Percentiles rank a stretch among this genome's conserved stretches.
Conservation (phyloP, 495 filamentous ascomycete species). For the Hyaloscypha hepaticicola region DNA sequence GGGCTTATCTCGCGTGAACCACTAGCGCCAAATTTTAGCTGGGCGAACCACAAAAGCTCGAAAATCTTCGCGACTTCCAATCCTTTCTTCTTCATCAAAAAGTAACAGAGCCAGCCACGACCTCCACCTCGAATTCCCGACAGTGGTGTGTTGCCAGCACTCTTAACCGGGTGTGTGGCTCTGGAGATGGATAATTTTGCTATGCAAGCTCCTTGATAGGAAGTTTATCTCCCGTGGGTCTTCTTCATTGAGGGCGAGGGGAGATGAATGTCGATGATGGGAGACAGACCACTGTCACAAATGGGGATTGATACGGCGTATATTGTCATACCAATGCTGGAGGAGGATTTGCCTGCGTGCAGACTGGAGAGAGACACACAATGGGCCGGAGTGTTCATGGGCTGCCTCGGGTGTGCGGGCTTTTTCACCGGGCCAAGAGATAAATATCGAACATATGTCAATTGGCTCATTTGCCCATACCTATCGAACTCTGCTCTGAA, state of each 20-base stretch:
- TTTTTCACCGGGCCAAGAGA: not conserved
- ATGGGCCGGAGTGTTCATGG: not conserved
- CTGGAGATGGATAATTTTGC: slow-evolving; percentile 40
- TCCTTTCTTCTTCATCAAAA: slow-evolving; percentile 51
- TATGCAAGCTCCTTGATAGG: slow-evolving; percentile 31
- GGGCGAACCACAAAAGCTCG: slow-evolving; percentile 18
- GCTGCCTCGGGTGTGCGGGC: not conserved
- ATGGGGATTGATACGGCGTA: not conserved
- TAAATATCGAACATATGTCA: not conserved
- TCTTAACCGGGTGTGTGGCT: slow-evolving; percentile 45
- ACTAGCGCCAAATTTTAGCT: not conserved
- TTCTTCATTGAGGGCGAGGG: slow-evolving; percentile 32
- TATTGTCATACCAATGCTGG: not conserved
- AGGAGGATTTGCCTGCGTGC: not conserved
- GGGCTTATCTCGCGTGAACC: not conserved
- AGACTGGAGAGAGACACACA: not conserved
- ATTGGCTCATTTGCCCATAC: not conserved
- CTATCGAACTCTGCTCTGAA: not conserved
- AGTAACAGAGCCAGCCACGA: slow-evolving; percentile 64
- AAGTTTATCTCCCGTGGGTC: slow-evolving; percentile 34
- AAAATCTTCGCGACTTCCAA: slow-evolving; percentile 12
- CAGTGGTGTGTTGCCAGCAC: slow-evolving; percentile 65
- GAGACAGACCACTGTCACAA: slow-evolving; percentile 24
- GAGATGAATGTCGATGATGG: slow-evolving; percentile 34
- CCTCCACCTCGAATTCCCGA: slow-evolving; percentile 55